Conservation (phyloP, 345 rosid genomes). For the Cardamine chenopodiifolia region DNA sequence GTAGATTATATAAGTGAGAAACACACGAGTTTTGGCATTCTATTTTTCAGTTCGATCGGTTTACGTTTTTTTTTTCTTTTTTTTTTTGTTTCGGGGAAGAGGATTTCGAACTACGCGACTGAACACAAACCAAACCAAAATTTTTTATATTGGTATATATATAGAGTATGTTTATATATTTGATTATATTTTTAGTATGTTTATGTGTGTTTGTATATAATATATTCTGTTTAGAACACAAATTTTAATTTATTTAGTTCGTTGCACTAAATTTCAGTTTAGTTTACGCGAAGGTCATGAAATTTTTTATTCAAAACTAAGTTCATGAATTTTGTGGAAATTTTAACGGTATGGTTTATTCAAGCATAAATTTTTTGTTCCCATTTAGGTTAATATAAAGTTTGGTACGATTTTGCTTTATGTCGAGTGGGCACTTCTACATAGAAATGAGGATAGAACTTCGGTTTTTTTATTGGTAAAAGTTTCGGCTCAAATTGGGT, state of each 20-base stretch:
- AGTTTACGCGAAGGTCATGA: neutral
- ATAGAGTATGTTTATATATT: too few relatives aligned
- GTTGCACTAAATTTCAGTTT: neutral
- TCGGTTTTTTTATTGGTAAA: neutral
- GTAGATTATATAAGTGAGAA: neutral
- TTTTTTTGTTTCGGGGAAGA: neutral
- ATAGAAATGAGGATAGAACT: neutral
- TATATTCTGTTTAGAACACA: neutral
- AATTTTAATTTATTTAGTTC: neutral
- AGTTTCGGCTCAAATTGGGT: neutral
- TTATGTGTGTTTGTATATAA: neutral
- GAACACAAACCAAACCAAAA: neutral
- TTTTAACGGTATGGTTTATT: too few relatives aligned
- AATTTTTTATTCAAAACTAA: neutral
- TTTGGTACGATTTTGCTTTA: neutral
- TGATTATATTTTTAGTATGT: neutral
- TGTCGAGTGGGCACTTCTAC: neutral
- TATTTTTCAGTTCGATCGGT: neutral
- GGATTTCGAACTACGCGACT: neutral
- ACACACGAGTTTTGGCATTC: neutral
- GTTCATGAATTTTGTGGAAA: too few relatives aligned
- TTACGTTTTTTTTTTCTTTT: neutral
- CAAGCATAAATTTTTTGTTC: neutral
- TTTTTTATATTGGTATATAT: too few relatives aligned
- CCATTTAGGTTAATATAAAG: neutral